Base-by-base conservation (phyloP, 1,139 yeast genomes). In the Blastobotrys elegans region DNA sequence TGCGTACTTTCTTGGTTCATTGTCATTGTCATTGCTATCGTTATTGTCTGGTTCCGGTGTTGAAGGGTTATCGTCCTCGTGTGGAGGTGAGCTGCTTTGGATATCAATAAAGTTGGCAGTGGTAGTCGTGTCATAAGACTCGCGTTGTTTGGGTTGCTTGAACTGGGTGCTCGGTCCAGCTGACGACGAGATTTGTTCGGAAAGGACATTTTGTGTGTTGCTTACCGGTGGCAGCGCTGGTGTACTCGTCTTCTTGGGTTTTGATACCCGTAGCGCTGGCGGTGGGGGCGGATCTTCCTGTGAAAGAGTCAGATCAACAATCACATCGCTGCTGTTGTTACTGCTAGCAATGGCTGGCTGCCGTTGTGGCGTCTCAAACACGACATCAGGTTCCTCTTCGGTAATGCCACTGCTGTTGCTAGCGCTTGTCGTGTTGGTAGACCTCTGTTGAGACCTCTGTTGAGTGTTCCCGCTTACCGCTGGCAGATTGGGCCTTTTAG, bases 121-220 rank as follows among this genome's bases (percentile, higher is more conserved):
- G n/a, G n/a, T n/a, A n/a, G n/a, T n/a, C n/a, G n/a, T n/a, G n/a
- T n/a, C n/a, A n/a, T n/a, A n/a, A n/a, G n/a, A n/a, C n/a, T n/a
- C n/a, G n/a, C n/a, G n/a, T n/a, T n/a, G n/a, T n/a, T n/a, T n/a
- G n/a, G 17, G 33, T 30, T 6, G 33, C 17, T 13, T 4, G 10
- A 2, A 4, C 18, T 36, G 27, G 2, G 37, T 11, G 22, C 14
- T 33, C 14, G 11, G 42, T 3, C 26, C 26, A 40, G 26, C 17
- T 4, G 48, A 37, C 36, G 47, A 37, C 14, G 44, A 41, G n/a
- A 42, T 41, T 35, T 45, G 45, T 13, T 41, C 43, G 3, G 41
- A 43, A 4, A 42, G 35, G 14, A 40, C 11, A 27, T 38, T 38
- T 6, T 38, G 40, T 8, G 40, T 21, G 22, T 14, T 39, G 5